Evolutionary conservation across 1,139 yeast genomes (phyloP), one percentile per base, ranked within the genome.

Genomic region (Taphrina deformans): DNA sequence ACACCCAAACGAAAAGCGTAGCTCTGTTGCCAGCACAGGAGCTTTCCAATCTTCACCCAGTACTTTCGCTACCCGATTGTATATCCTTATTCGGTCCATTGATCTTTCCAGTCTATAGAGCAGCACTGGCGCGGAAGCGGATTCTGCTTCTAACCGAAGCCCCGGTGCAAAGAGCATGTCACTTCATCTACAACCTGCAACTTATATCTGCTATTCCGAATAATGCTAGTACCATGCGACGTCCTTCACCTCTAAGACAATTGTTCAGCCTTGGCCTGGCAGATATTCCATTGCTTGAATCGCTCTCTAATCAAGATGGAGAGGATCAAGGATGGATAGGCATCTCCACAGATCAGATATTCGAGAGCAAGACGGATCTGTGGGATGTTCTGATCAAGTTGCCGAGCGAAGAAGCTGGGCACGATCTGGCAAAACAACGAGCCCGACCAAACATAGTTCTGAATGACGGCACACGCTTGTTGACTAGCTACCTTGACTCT

Each of bases 171-270:
- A 29, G 58, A 12, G 58, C 58, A 6, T 53, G 58, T 24, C 58
- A 53, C 21, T 53, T 53, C 23, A 53, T 53, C 21, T 53, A 53
- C 58, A 53, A 53, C 33, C 35, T 53, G 10, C 58, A 53, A 38
- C 58, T 53, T 14, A 35, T 53, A 18, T 38, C 46, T 38, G 58
- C 58, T 7, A 53, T 53, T n/a, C 58, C 58, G n/a, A 53, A 53
- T 24, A 35, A 53, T 12, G 58, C 58, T 21, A 38, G 35, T 14
- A 53, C 58, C 18, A 53, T 53, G 58, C n/a, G 46, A 24, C 31
- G 58, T 1, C 58, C 58, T 12, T 53, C 58, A 5, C 58, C 58
- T 5, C 21, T 53, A 10, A 46, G 48, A 35, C 58, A 53, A 27
- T 24, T 53, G 1, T 53, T 53, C 58, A 27, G 58, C 16, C 58